Evolutionary conservation across 1,284 basidiomycete species (phyloP).

Genomic region (Rhodotorula sp.): DNA sequence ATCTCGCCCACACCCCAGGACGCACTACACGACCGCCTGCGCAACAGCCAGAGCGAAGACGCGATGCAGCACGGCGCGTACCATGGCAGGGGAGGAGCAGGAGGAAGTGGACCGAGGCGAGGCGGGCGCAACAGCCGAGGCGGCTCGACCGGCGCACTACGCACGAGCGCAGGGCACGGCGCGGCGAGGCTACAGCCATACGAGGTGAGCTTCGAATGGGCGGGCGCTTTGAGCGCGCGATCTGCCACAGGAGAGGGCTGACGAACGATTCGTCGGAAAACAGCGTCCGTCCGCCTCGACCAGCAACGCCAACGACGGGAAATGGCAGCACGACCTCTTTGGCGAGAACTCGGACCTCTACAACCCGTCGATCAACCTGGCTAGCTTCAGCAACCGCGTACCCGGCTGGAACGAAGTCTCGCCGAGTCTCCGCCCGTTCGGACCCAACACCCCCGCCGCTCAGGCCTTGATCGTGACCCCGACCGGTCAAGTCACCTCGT

Average conservation of each 20-base stretch:
- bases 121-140: background rate
- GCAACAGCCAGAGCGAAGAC: background rate
- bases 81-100: background rate
- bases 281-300: slow-evolving; percentile 9
- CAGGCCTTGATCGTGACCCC: slow-evolving; percentile 9
- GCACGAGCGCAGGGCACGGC: background rate
- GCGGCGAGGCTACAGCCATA: background rate
- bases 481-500: background rate
- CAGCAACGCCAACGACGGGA: slow-evolving; percentile 1
- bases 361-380: slow-evolving; percentile 19
- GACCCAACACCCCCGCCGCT: slow-evolving; percentile 24
- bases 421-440: slow-evolving; percentile 27
- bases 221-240: background rate
- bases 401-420: background rate
- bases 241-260: background rate
- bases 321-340: slow-evolving; percentile 39
- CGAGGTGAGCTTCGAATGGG: background rate
- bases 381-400: background rate
- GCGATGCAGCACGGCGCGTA: background rate
- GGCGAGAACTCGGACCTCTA: slow-evolving; percentile 21
- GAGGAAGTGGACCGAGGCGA: background rate
- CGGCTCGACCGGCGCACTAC: background rate
- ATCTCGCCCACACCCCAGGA: no score
- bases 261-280: background rate
- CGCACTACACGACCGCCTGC: no score